phyloP scores from a whole-genome alignment of 2,329 filamentous ascomycete genomes.

The Neocucurbitaria cava region DNA sequence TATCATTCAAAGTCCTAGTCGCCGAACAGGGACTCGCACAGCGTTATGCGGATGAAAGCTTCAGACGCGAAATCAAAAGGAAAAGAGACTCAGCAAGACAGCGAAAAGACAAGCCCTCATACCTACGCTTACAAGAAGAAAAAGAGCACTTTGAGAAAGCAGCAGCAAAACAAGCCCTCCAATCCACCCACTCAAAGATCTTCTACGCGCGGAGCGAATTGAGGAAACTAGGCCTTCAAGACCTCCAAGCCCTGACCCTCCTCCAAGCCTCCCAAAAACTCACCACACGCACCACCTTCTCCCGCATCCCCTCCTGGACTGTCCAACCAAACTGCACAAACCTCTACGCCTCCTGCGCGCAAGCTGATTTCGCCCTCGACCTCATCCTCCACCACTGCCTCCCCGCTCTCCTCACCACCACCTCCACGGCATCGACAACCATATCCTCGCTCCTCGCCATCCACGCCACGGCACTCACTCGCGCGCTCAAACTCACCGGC shows the following conservation, averaged over 20 bases:
- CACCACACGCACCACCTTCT: background rate
- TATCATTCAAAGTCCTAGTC: slow-evolving; percentile 17
- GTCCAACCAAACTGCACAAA: background rate
- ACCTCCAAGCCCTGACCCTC: slow-evolving; percentile 16
- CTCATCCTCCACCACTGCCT: background rate
- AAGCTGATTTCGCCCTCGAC: background rate
- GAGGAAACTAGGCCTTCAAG: slow-evolving; percentile 7
- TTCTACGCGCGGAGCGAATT: slow-evolving; percentile 11
- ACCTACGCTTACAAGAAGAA: background rate
- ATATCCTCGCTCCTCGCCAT: slow-evolving; percentile 6
- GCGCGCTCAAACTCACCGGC: slow-evolving; percentile 19
- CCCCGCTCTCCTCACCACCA: slow-evolving; percentile 4
- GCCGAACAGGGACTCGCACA: slow-evolving; percentile 6
- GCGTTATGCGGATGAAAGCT: slow-evolving; percentile 3
- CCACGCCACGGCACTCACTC: slow-evolving; percentile 4
- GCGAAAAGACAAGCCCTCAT: slow-evolving; percentile 1
- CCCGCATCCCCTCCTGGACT: background rate
- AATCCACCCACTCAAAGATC: slow-evolving; percentile 7
- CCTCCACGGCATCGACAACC: slow-evolving; percentile 1
- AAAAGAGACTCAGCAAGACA: slow-evolving; percentile 8
- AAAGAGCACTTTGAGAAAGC: background rate
- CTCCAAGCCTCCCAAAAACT: slow-evolving; percentile 24
- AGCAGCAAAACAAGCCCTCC: slow-evolving; percentile 2
- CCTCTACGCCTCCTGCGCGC: background rate
- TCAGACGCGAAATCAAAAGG: slow-evolving; percentile 1